These are phyloP conservation scores for Delitschia confertaspora DNA, from an alignment of 495 filamentous ascomycete species.

Conservation along the genomic window DNA sequence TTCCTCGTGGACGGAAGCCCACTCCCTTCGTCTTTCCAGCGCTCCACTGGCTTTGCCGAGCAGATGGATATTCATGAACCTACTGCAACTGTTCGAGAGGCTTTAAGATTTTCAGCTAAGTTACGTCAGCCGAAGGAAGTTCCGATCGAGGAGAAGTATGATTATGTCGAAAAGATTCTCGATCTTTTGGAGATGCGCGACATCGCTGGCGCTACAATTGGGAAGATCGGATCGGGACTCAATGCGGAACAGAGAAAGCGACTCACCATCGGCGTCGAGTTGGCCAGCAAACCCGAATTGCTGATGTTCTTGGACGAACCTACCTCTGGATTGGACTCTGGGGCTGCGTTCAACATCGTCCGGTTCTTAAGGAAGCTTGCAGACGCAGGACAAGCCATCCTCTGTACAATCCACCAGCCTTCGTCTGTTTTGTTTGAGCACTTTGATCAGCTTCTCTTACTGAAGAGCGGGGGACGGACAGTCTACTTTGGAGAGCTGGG, in stretches of 20 bases:
- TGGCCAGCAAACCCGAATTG: conserved; percentile 57
- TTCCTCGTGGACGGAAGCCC: conserved; percentile 47
- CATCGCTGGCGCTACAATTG: conserved; percentile 42
- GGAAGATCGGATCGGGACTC: conserved; percentile 44
- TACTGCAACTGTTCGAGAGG: conserved; percentile 54
- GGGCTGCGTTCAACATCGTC: conserved; percentile 56
- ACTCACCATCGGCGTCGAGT: conserved; percentile 59
- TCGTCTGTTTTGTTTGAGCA: conserved; percentile 61
- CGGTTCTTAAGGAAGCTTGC: conserved; percentile 58
- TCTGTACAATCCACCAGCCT: conserved; percentile 73
- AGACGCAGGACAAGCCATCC: conserved; percentile 56
- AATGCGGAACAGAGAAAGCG: conserved; percentile 56
- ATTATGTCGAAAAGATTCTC: conserved; percentile 52
- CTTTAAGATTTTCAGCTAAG: conserved; percentile 50
- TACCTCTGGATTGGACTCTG: conserved; percentile 60
- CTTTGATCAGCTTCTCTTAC: conserved; percentile 62
- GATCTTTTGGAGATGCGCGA: conserved; percentile 47
- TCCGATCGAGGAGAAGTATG: conserved; percentile 48
- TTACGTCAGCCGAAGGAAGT: conserved; percentile 46
- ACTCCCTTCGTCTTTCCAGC: conserved; percentile 31
- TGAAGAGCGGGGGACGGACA: conserved; percentile 59
- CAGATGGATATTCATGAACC: conserved; percentile 55
- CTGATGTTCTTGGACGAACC: conserved; percentile 73
- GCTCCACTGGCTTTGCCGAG: conserved; percentile 47
- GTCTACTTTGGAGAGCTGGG: conserved; percentile 65